Evolutionary conservation across 306 rosid genomes (phyloP), one percentile per base, ranked within the genome.

Genomic region (Prunus fruticosa): DNA sequence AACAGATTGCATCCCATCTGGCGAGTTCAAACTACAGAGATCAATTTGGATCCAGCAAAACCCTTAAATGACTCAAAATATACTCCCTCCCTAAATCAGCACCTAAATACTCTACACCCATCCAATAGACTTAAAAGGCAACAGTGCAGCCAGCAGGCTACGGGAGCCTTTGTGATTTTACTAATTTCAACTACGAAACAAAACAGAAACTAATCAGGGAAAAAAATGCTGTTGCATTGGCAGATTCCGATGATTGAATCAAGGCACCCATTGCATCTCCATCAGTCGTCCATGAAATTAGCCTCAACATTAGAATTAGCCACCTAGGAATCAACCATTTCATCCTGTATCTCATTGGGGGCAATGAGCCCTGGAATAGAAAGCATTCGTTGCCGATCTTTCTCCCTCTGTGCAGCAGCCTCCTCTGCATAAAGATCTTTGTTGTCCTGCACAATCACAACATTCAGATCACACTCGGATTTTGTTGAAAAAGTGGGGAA

Each of bases 351-450:
- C 84, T 96, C 99, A 62, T 87, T 96, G 2, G 99, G 99, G 65
- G 99, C 97, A 58, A 96, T 93, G 19, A 96, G 98, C 75, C 99
- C 99, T 1, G 99, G 99, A 81, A 96, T 92, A 54, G 98, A 86
- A 57, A 92, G 97, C 97, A 92, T 92, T 61, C 99, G 87, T 82
- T 96, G 97, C 60, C 99, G 84, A 30, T 96, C 98, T 80, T 91
- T 89, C 83, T 96, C 99, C 70, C 90, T 88, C 88, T 92, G 98
- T 74, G 88, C 97, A 51, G 99, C 97, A 57, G 99, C 97, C 84
- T 96, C 99, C 83, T 96, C 99, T 3, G 98, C 97, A 71, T 92
- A 92, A 22, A 96, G 93, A 84, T 96, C 99, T 74, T 96, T 96
- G 84, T 96, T 96, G 81, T 92, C 99, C 97, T 96, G 90, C 70